Base-by-base conservation (phyloP, 192 early-diverging fungal genomes). In the Spizellomyces sp. region DNA sequence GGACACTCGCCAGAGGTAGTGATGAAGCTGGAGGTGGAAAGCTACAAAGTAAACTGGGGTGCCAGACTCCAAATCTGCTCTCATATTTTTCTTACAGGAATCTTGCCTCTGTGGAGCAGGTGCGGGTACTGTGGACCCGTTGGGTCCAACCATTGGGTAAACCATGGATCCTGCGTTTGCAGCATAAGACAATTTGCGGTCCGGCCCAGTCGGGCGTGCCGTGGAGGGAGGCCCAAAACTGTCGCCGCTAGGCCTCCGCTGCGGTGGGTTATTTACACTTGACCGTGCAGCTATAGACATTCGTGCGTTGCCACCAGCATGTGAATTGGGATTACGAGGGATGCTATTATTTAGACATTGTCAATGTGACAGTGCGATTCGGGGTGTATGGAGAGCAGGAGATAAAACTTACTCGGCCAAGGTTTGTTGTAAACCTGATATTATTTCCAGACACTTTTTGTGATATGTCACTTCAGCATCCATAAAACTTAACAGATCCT, bases 401-500 rank as follows among this genome's bases (percentile, higher is more conserved):
- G 27, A 3, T 36, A 36, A 55, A 9, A 69, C 80, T 63, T 54
- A 81, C 80, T 58, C 62, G 12, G 73, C 66, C 58, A 81, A 69
- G 61, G 60, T 58, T 41, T 44, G 21, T 43, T 81, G 73, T 8
- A 82, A 50, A 22, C 47, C 41, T 27, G 54, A 12, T 15, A 84
- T 48, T 4, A 69, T 56, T 21, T 75, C 66, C 46, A 75, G 43
- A 15, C 75, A 66, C 48, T 52, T 14, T 48, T 67, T 15, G 65
- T 79, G 77, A 66, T 77, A 81, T 45, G 70, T 73, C 43, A 73
- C 73, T 58, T 83, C 75, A 0, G 66, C 58, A 68, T 85, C 81
- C n/a, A 83, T 73, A 52, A 84, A 86, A 44, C 62, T 70, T 70
- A 80, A 77, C 12, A 90, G 77, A 12, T 84, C 81, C 42, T 77